Evolutionary conservation across 1,284 basidiomycete species (phyloP).

Genomic region (Ustilago xerochloae): DNA sequence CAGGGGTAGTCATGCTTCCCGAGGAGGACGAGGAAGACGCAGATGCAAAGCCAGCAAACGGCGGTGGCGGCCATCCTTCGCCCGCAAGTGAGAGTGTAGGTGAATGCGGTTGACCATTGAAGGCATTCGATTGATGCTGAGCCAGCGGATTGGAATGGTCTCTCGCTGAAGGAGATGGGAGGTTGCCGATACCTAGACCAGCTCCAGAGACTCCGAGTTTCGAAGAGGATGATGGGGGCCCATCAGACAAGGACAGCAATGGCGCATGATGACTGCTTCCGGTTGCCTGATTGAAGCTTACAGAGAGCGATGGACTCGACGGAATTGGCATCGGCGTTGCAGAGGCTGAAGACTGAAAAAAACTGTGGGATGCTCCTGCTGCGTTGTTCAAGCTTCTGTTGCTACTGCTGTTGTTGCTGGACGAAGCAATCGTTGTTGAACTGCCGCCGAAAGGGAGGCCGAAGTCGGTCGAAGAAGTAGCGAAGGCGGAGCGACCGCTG

Average conservation of each 20-base stretch:
- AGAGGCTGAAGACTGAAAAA: slow-evolving; percentile 16
- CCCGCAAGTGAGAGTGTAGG: slow-evolving; percentile 26
- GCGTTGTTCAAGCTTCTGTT: background rate
- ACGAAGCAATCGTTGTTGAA: background rate
- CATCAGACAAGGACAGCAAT: slow-evolving; percentile 12
- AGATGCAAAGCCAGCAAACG: slow-evolving; percentile 6
- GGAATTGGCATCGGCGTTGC: slow-evolving; percentile 36
- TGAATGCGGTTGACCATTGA: slow-evolving; percentile 24
- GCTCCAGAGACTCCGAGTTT: slow-evolving; percentile 9
- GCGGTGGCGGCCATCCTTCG: slow-evolving; percentile 34
- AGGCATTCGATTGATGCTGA: background rate
- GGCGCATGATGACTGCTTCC: slow-evolving; percentile 10
- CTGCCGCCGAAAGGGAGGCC: slow-evolving; percentile 30
- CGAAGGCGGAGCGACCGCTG: slow-evolving; percentile 21
- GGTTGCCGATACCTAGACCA: slow-evolving; percentile 30
- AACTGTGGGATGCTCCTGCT: slow-evolving; percentile 2
- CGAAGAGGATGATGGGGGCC: slow-evolving; percentile 8
- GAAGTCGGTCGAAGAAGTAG: slow-evolving; percentile 47
- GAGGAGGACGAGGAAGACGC: slow-evolving; percentile 23
- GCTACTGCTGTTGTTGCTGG: background rate
- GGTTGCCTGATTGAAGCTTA: slow-evolving; percentile 5
- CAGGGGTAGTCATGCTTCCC: slow-evolving; percentile 10
- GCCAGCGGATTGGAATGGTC: slow-evolving; percentile 22
- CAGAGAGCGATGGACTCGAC: slow-evolving; percentile 21
- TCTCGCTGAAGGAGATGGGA: slow-evolving; percentile 31